These are phyloP conservation scores for Salix exigua DNA, from an alignment of 345 rosid species.

Conservation along the genomic window DNA sequence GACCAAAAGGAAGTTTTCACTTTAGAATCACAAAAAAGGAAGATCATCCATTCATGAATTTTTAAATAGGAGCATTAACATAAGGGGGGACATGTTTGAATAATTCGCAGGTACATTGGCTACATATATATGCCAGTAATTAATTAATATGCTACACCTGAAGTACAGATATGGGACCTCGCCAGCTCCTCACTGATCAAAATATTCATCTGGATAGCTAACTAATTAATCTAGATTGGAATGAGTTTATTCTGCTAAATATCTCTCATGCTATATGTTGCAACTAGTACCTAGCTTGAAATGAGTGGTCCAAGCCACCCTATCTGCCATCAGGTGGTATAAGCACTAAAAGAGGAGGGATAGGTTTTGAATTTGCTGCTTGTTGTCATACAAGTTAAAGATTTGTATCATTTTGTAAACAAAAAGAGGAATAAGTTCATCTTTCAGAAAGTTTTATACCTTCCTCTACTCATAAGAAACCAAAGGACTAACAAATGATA, in stretches of 20 bases:
- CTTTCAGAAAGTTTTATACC: slow-evolving; percentile 26
- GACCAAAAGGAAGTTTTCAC: slow-evolving; percentile 22
- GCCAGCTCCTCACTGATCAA: not conserved
- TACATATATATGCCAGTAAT: not conserved
- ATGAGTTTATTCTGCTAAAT: not conserved
- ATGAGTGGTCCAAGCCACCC: not conserved
- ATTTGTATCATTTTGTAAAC: not conserved
- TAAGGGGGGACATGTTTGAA: not conserved
- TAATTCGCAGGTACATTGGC: slow-evolving; percentile 4
- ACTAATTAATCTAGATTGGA: not conserved
- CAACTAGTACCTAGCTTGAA: not conserved
- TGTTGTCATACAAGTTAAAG: not conserved
- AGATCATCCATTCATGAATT: slow-evolving; percentile 19
- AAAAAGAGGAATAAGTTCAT: not conserved
- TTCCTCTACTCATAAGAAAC: slow-evolving; percentile 24
- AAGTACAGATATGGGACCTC: slow-evolving; percentile 8
- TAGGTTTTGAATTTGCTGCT: not conserved
- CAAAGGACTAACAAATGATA: not conserved
- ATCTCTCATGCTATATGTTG: not conserved
- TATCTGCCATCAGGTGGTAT: not conserved
- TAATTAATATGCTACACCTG: not conserved
- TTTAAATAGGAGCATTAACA: slow-evolving; percentile 5
- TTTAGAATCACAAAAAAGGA: slow-evolving; percentile 33
- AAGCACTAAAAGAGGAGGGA: not conserved
- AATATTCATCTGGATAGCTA: not conserved